Percentiles rank a stretch among this genome's conserved stretches.
Evolutionary conservation across 768 basidiomycete species (phyloP).

Genomic region (Trametes coccinea): DNA sequence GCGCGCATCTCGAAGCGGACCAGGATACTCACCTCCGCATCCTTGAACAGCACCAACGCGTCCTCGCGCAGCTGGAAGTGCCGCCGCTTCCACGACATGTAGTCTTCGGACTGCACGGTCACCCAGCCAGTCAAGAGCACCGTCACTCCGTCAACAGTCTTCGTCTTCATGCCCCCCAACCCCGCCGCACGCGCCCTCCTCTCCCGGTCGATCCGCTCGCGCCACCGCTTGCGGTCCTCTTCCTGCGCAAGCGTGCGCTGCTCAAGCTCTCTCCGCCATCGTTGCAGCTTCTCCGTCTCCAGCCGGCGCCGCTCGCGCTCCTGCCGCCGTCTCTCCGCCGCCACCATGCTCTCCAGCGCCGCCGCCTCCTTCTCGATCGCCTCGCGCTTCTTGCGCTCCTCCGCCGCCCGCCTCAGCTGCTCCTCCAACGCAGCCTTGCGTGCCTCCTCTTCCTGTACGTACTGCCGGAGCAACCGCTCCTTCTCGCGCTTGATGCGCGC

Average conservation of each 20-base stretch:
- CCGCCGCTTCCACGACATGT: constrained; percentile 34
- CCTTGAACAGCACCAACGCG: constrained; percentile 31
- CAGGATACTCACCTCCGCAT: constrained; percentile 28
- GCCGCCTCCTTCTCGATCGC: constrained; percentile 28
- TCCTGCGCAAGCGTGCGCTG: constrained; percentile 10
- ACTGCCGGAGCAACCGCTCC: constrained; percentile 21
- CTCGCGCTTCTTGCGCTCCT: constrained; percentile 27
- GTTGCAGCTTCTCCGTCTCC: constrained; percentile 29
- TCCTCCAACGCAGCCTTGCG: constrained; percentile 30
- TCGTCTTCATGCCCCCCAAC: constrained; percentile 19
- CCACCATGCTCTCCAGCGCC: constrained; percentile 18
- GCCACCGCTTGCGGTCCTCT: constrained; percentile 24
- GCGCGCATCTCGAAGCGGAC: neutral
- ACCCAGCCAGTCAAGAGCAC: constrained; percentile 32
- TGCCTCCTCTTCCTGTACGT: constrained; percentile 28
- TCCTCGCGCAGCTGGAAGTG: constrained; percentile 32
- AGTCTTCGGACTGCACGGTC: constrained; percentile 31
- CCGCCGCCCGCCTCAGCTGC: constrained; percentile 29
- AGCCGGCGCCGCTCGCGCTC: constrained; percentile 29
- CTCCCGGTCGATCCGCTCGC: constrained; percentile 22
- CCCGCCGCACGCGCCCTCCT: constrained; percentile 21
- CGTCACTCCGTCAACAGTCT: constrained; percentile 10
- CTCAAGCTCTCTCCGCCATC: constrained; percentile 26
- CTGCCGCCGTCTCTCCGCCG: constrained; percentile 25
- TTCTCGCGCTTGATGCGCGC: constrained; percentile 29